phyloP scores from a whole-genome alignment of 2,329 filamentous ascomycete species.

The Dendryphion nanum region DNA sequence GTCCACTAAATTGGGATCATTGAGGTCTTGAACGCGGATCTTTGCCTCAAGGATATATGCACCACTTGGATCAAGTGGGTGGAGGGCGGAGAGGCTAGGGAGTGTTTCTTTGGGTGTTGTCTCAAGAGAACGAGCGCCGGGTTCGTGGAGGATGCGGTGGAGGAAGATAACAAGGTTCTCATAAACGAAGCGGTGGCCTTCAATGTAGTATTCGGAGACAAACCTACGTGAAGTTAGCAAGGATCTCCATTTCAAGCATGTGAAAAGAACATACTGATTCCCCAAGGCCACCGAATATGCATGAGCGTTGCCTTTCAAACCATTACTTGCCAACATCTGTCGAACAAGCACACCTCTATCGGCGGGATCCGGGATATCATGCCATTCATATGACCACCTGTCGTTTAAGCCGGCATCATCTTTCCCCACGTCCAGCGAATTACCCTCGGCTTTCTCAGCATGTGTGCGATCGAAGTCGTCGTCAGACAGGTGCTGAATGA shows the following conservation, averaged over 20 bases:
- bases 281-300: constrained; percentile 53
- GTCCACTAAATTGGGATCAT: constrained; percentile 54
- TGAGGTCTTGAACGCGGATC: constrained; percentile 56
- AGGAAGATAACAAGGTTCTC: constrained; percentile 58
- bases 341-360: constrained; percentile 55
- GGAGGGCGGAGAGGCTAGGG: constrained; percentile 46
- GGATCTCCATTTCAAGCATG: not conserved
- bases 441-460: constrained; percentile 8
- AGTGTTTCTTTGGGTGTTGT: constrained; percentile 35
- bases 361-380: constrained; percentile 48
- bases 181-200: constrained; percentile 58
- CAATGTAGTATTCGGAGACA: constrained; percentile 56
- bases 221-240: constrained; percentile 44
- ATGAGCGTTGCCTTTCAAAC: constrained; percentile 51
- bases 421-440: constrained; percentile 17
- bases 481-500: constrained; percentile 45
- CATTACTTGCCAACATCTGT: constrained; percentile 48
- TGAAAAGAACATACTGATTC: constrained; percentile 46
- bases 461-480: constrained; percentile 32
- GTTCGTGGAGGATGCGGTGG: constrained; percentile 53
- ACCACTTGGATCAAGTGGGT: constrained; percentile 56
- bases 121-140: constrained; percentile 36
- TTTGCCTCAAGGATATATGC: constrained; percentile 59
- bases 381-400: constrained; percentile 40
- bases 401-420: constrained; percentile 22